phyloP scores from a whole-genome alignment of 331 rosid species.

The Arachis monticola region DNA sequence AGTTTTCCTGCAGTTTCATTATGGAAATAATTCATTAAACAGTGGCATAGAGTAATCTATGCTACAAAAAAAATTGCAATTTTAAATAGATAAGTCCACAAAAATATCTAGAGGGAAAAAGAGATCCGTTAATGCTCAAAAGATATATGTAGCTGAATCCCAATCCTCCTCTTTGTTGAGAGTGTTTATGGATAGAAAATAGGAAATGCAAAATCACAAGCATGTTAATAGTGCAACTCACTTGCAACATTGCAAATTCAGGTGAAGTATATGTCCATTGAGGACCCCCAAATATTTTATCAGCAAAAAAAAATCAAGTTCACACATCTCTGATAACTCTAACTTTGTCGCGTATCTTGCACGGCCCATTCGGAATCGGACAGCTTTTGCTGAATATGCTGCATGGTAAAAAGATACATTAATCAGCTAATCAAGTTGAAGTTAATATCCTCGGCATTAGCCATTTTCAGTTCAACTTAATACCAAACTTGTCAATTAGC shows the following conservation, averaged over 20 bases:
- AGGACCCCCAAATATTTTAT: slow-evolving; percentile 15
- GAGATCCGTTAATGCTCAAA: not conserved
- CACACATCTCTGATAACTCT: too few relatives aligned
- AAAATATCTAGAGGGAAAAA: not conserved
- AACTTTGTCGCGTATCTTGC: slow-evolving; percentile 25
- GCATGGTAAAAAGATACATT: slow-evolving; percentile 45
- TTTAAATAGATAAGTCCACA: slow-evolving; percentile 18
- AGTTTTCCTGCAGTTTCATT: slow-evolving; percentile 52
- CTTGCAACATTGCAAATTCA: slow-evolving; percentile 70
- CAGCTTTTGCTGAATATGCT: slow-evolving; percentile 67
- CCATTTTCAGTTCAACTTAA: slow-evolving; percentile 28
- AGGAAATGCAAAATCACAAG: slow-evolving; percentile 20
- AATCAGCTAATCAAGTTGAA: slow-evolving; percentile 31
- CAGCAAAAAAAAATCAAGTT: too few relatives aligned
- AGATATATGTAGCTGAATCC: slow-evolving; percentile 4
- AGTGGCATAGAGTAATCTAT: not conserved
- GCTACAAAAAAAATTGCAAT: not conserved
- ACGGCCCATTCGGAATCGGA: slow-evolving; percentile 67
- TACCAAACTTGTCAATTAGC: slow-evolving; percentile 7
- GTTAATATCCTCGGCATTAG: slow-evolving; percentile 18
- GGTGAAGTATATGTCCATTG: slow-evolving; percentile 69
- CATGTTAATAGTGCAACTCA: slow-evolving; percentile 39
- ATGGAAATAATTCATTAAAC: slow-evolving; percentile 14
- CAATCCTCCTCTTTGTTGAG: slow-evolving; percentile 6
- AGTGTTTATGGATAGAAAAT: slow-evolving; percentile 7